Conservation (phyloP, 73 alveolate genomes). For the Paramecium biaurelia region DNA sequence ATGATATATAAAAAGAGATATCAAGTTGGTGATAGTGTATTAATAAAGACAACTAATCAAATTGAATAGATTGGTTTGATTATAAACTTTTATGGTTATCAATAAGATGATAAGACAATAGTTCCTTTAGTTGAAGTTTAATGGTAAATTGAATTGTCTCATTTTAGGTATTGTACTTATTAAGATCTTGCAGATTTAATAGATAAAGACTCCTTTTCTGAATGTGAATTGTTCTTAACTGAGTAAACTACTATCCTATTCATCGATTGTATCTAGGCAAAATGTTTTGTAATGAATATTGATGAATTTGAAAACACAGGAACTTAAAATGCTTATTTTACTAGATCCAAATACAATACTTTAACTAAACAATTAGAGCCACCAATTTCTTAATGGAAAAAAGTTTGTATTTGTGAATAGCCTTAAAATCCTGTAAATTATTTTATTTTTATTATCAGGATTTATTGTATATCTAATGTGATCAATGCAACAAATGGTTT, state of each 20-base stretch:
- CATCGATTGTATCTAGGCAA: neutral
- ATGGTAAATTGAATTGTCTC: neutral
- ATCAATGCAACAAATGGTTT: slow-evolving; percentile 28
- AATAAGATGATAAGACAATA: neutral
- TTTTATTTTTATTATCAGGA: neutral
- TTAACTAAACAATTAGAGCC: slow-evolving; percentile 14
- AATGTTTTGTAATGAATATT: neutral
- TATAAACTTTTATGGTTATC: neutral
- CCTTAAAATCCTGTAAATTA: slow-evolving; percentile 18
- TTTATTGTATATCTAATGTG: slow-evolving; percentile 31
- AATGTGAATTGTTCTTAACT: slow-evolving; percentile 22
- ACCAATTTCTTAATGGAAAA: slow-evolving; percentile 31
- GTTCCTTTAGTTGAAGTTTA: slow-evolving; percentile 39
- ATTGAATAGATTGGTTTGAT: neutral
- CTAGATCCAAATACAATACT: slow-evolving; percentile 10
- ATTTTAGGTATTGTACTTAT: slow-evolving; percentile 10
- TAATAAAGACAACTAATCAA: neutral
- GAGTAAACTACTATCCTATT: neutral
- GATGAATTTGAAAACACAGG: slow-evolving; percentile 24
- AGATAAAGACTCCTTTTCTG: slow-evolving; percentile 22
- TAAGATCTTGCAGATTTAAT: neutral
- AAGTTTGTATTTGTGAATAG: slow-evolving; percentile 39
- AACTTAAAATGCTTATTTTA: slow-evolving; percentile 2
- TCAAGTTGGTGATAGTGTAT: neutral
- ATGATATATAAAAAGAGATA: neutral